Evolutionary conservation across 73 alveolate genomes (phyloP), one percentile per base, ranked within the genome.

Genomic region (Loxodes magnus): DNA sequence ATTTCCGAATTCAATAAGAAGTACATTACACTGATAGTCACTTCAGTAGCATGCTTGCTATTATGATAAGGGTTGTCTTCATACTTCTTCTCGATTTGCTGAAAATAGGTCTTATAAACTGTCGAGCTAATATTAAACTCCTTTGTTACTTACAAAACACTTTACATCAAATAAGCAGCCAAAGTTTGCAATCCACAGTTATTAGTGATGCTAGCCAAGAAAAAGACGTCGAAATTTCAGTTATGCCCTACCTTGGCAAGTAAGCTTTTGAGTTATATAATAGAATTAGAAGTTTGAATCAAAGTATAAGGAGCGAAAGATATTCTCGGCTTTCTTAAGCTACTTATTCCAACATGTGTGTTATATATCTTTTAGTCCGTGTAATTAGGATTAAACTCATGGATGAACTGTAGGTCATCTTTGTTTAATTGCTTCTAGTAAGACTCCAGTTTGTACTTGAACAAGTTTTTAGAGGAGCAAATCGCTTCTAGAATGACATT

Each of bases 231-330:
- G 26, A 46, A 46, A 2, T n/a, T 21, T 24, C 62, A 33, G 58
- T 74, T 77, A 35, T 37, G 42, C 22, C 51, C 24, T 0, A 71
- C 43, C 44, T 19, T 20, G 0, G 59, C 7, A 12, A 46, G 26
- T 25, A 46, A 16, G 7, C 59, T 19, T 24, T 46, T 23, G 7
- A 46, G 59, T 41, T 46, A 10, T n/a, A 9, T 24, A 10, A 46
- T n/a, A n/a, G n/a, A n/a, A n/a, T n/a, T n/a, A n/a, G n/a, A n/a
- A n/a, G n/a, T n/a, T n/a, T n/a, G n/a, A 24, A 16, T 41, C 59
- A 46, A 25, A 46, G 39, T 16, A n/a, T 12, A 20, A 7, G 27
- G 27, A 46, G 9, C 23, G 46, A 46, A 46, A 46, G 7, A 5
- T 24, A 2, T 10, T 4, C 15, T 4, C 52, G 5, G 12, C 12